Evolutionary conservation across 2,329 filamentous ascomycete species (phyloP).

Genomic region (Xylaria sp.): DNA sequence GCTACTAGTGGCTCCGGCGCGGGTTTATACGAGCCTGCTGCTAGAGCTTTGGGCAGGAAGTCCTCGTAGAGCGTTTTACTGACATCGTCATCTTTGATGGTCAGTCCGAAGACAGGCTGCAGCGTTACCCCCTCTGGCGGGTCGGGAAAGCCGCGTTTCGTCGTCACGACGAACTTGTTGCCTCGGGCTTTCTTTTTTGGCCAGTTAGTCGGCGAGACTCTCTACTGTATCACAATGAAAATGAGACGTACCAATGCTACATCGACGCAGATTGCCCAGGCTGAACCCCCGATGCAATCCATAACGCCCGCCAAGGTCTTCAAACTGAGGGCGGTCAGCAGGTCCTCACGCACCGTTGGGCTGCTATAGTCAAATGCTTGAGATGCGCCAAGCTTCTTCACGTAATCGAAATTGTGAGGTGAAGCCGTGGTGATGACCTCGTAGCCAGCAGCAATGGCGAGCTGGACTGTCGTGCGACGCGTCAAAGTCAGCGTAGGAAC

Average conservation of each 20-base stretch:
- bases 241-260: slow-evolving; percentile 34
- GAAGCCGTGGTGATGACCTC: slow-evolving; percentile 30
- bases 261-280: slow-evolving; percentile 42
- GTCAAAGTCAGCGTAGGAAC: slow-evolving; percentile 9
- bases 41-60: slow-evolving; percentile 54
- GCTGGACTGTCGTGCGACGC: slow-evolving; percentile 22
- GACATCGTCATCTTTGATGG: slow-evolving; percentile 47
- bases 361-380: slow-evolving; percentile 28
- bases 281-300: slow-evolving; percentile 42
- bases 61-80: slow-evolving; percentile 52
- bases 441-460: slow-evolving; percentile 29
- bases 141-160: slow-evolving; percentile 45
- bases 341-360: slow-evolving; percentile 1
- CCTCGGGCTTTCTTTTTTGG: slow-evolving; percentile 26
- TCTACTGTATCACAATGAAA: not conserved
- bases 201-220: slow-evolving; percentile 18
- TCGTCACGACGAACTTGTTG: slow-evolving; percentile 43
- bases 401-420: slow-evolving; percentile 25
- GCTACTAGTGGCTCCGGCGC: slow-evolving; percentile 55
- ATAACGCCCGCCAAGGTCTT: slow-evolving; percentile 26
- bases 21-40: slow-evolving; percentile 50
- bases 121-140: slow-evolving; percentile 46
- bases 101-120: slow-evolving; percentile 38
- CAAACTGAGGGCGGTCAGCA: slow-evolving; percentile 6
- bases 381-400: slow-evolving; percentile 26